These are phyloP conservation scores for Sisymbrium irio DNA, from an alignment of 345 rosid species.

Conservation along the genomic window DNA sequence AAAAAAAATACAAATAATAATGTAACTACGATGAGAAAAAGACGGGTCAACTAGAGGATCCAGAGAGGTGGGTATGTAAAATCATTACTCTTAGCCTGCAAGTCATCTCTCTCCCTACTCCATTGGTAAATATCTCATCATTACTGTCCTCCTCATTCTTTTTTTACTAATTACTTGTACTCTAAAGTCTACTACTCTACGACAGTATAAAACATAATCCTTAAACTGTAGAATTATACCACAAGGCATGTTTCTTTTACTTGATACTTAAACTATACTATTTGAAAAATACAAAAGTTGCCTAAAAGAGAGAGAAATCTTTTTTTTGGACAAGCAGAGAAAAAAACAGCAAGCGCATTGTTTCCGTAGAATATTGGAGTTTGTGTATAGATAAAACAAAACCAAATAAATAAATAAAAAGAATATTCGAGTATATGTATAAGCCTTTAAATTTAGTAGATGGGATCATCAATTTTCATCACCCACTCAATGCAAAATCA, in stretches of 20 bases:
- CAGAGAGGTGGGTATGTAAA: conserved; percentile 2
- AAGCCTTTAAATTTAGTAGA: conserved; percentile 8
- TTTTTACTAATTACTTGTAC: conserved; percentile 13
- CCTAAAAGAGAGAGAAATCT: conserved; percentile 18
- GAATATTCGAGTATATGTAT: not conserved
- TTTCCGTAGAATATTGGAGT: conserved; percentile 1
- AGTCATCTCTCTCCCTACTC: conserved; percentile 9
- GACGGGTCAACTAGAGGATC: conserved; percentile 22
- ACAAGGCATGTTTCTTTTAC: not conserved
- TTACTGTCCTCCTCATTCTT: not conserved
- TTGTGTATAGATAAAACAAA: not conserved
- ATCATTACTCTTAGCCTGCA: conserved; percentile 27
- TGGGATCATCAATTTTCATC: not conserved
- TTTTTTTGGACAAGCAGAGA: not conserved
- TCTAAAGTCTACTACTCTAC: not conserved
- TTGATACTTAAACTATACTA: not conserved
- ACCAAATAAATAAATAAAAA: not conserved
- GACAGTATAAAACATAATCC: not conserved
- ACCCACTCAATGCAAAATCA: conserved; percentile 1
- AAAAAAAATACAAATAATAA: not conserved
- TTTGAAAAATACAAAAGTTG: not conserved
- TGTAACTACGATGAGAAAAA: conserved; percentile 6
- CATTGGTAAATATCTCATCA: not conserved
- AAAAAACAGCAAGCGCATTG: not conserved
- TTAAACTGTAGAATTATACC: not conserved